Evolutionary conservation across 352 stramenopile species (phyloP).

Genomic region (Pythium aristosporum): DNA sequence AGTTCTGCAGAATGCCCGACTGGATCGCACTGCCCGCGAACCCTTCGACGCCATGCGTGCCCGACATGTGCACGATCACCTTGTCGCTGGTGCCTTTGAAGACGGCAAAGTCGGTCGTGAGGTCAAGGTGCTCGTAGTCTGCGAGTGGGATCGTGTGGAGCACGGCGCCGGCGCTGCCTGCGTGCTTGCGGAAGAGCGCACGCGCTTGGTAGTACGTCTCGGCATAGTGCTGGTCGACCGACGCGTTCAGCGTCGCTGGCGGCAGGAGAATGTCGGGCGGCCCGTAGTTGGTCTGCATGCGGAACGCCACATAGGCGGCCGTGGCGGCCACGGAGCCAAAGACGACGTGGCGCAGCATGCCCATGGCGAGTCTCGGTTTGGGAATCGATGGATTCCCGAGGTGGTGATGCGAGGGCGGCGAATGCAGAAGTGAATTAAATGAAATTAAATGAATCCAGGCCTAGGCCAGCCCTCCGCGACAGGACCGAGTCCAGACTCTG

Average conservation of each 20-base stretch:
- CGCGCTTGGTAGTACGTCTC: conserved; percentile 38
- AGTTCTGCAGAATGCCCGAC: conserved; percentile 19
- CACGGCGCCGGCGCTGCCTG: conserved; percentile 11
- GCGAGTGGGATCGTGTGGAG: conserved; percentile 30
- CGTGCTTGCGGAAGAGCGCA: conserved; percentile 30
- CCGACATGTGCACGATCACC: conserved; percentile 41
- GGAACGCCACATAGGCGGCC: conserved; percentile 13
- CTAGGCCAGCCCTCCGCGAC: too few species aligned
- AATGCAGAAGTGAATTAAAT: background rate
- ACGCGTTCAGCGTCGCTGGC: background rate
- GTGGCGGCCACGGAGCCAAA: conserved; percentile 5
- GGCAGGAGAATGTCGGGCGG: conserved; percentile 27
- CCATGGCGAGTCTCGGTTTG: background rate
- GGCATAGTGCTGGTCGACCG: conserved; percentile 27
- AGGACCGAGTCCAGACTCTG: too few species aligned
- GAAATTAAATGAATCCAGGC: too few species aligned
- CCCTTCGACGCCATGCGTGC: conserved; percentile 49
- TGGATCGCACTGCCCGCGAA: conserved; percentile 64
- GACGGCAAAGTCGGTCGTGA: conserved; percentile 42
- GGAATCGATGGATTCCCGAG: background rate
- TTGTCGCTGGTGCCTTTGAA: conserved; percentile 23
- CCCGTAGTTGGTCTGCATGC: conserved; percentile 29
- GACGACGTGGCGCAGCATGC: conserved; percentile 12
- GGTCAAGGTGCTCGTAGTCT: conserved; percentile 21
- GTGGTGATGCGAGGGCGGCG: background rate